A percentile compares a stretch with the other conserved stretches of the same genome.
Evolutionary conservation across 768 basidiomycete genomes (phyloP).

Genomic region (Chalciporus sphaerocephalus): DNA sequence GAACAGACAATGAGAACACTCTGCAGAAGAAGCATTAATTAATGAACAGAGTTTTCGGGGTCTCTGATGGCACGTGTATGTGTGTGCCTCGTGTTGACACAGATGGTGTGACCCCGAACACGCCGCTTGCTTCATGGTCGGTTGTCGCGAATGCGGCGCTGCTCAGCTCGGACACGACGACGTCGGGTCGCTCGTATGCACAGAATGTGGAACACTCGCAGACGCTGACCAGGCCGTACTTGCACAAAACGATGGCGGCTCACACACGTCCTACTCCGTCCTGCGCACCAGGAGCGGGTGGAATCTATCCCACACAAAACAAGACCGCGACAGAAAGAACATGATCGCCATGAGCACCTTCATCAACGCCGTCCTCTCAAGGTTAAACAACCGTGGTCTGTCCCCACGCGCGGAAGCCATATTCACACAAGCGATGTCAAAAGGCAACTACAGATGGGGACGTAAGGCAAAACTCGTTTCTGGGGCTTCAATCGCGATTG

Average conservation of each 20-base stretch:
- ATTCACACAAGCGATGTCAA: slow-evolving; percentile 64
- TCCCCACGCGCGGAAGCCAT: slow-evolving; percentile 62
- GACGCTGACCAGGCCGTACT: slow-evolving; percentile 62
- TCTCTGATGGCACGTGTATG: slow-evolving; percentile 10
- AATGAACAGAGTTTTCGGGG: slow-evolving; percentile 27
- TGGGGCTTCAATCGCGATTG: slow-evolving; percentile 64
- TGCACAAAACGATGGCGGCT: slow-evolving; percentile 40
- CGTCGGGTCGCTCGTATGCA: slow-evolving; percentile 60
- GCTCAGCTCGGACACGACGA: slow-evolving; percentile 52
- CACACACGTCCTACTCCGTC: slow-evolving; percentile 40
- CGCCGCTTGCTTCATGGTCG: slow-evolving; percentile 8
- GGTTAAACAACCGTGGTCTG: slow-evolving; percentile 56
- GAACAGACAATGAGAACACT: neutral
- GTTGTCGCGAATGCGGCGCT: slow-evolving; percentile 54
- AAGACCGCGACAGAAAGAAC: slow-evolving; percentile 62
- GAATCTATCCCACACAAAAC: slow-evolving; percentile 60
- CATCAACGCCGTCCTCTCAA: slow-evolving; percentile 56
- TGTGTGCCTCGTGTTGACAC: neutral
- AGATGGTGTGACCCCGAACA: slow-evolving; percentile 7
- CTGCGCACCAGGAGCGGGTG: slow-evolving; percentile 50
- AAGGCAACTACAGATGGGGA: slow-evolving; percentile 67
- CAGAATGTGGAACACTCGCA: slow-evolving; percentile 63
- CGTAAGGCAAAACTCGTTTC: slow-evolving; percentile 64
- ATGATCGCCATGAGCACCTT: slow-evolving; percentile 60
- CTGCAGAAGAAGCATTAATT: neutral